A percentile compares a stretch with the other conserved stretches of the same genome.
Evolutionary conservation across 768 basidiomycete species (phyloP).

Genomic region (Rhodotorula babjevae): DNA sequence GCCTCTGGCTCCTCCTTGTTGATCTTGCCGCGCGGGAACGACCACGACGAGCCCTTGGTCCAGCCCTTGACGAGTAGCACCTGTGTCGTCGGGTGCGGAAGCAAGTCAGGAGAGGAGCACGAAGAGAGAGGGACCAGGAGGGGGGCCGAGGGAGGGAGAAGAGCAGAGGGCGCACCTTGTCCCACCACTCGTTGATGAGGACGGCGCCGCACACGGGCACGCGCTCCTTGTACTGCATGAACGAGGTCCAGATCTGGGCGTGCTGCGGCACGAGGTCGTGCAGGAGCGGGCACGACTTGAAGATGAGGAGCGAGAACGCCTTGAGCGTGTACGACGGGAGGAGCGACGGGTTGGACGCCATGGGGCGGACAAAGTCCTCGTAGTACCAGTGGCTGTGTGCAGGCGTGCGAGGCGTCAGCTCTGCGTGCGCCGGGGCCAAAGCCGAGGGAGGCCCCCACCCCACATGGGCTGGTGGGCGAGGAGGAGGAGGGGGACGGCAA

Average conservation of each 20-base stretch:
- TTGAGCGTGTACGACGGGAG: slow-evolving; percentile 84
- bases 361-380: slow-evolving; percentile 92
- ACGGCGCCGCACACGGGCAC: slow-evolving; percentile 98
- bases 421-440: background rate
- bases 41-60: slow-evolving; percentile 95
- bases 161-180: slow-evolving; percentile 62
- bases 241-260: slow-evolving; percentile 49
- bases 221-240: slow-evolving; percentile 92
- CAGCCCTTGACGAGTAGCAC: slow-evolving; percentile 97
- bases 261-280: slow-evolving; percentile 34
- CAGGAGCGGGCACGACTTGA: slow-evolving; percentile 30
- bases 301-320: slow-evolving; percentile 65
- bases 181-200: slow-evolving; percentile 84
- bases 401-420: background rate
- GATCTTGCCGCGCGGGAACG: slow-evolving; percentile 99
- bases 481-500: background rate
- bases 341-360: slow-evolving; percentile 59
- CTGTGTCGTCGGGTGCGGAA: slow-evolving; percentile 49
- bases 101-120: background rate
- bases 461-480: background rate
- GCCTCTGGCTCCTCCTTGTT: slow-evolving; percentile 82
- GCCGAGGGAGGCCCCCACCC: no score
- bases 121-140: background rate
- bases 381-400: slow-evolving; percentile 94
- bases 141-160: no score